Evolutionary conservation across 2,329 filamentous ascomycete species (phyloP), one percentile per base, ranked within the genome.

Genomic region (Aspergillus uvarum): DNA sequence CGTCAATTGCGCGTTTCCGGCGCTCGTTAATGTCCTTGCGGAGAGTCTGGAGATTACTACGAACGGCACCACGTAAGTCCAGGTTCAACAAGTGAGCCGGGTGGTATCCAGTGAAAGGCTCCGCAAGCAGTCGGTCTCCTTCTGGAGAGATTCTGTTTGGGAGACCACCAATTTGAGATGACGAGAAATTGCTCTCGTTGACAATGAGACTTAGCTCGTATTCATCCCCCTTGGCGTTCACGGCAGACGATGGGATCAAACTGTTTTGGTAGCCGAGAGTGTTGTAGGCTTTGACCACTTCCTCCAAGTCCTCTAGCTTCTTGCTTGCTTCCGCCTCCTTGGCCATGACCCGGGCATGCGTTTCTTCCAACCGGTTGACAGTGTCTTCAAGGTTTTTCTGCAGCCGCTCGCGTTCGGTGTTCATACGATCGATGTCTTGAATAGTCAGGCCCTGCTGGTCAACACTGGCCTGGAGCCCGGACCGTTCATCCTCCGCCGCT

Each of bases 371-470:
- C 55, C 91, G 85, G 57, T 85, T 82, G 5, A 86, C 83, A 0
- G 91, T 90, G 2, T 88, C 85, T 68, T 96, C 92, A 49, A 96
- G 89, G 47, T 89, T 90, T 69, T 89, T 93, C 65, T 96, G 91
- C n/a, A 99, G 84, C 51, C 95, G 88, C 71, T 99, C 95, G 56
- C 93, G 88, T 75, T 99, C 95, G 38, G 91, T 89, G 68, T 92
- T 96, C 94, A 99, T 97, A 76, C 95, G 92, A 83, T 99, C 95
- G 72, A 99, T 98, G 83, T 99, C 95, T 78, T 95, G 90, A 78
- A 97, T 96, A 70, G 92, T 96, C 74, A 99, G 93, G 2, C 95
- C 95, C 72, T 96, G 92, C 67, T 89, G 88, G 75, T 98, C 95
- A 29, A 99, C 92, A 31, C 90, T 88, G 60, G 89, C 87, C 74